Evolutionary conservation across 2,329 filamentous ascomycete species (phyloP).

Genomic region (Cryphonectria parasitica): DNA sequence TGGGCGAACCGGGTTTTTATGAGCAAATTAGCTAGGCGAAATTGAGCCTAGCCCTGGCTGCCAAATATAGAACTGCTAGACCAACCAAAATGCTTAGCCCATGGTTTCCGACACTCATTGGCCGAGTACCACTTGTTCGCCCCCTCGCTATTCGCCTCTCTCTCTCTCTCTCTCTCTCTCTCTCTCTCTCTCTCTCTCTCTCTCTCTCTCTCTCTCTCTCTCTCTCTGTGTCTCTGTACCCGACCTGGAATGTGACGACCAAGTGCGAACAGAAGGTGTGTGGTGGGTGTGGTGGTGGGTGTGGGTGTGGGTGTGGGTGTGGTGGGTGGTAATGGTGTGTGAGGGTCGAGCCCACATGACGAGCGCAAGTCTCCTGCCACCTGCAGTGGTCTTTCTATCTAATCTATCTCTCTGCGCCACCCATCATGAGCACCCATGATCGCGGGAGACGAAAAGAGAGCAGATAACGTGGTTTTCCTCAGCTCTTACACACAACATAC

Average conservation of each 20-base stretch:
- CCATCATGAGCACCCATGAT: not conserved
- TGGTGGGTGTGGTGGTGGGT: not conserved
- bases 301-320: not conserved
- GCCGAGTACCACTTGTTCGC: not conserved
- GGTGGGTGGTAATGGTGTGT: not conserved
- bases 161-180: not conserved
- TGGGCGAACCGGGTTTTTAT: not conserved
- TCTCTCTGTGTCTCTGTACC: not conserved
- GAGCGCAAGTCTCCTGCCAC: not conserved
- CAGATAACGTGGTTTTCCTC: not conserved
- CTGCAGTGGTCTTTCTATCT: not conserved
- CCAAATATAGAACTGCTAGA: not conserved
- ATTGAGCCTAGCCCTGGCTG: constrained; percentile 10
- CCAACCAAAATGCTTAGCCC: not conserved
- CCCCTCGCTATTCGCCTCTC: not conserved
- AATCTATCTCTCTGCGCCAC: not conserved
- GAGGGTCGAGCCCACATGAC: not conserved
- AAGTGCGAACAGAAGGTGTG: not conserved
- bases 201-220: not conserved
- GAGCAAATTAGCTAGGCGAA: constrained; percentile 7
- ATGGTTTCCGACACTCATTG: not conserved
- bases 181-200: not conserved
- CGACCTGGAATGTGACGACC: not conserved
- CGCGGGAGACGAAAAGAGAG: not conserved
- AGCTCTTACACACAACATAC: not conserved